Evolutionary conservation across 148 eudicot genomes (phyloP), one percentile per base, ranked within the genome.

Genomic region (Rhododendron vialii): DNA sequence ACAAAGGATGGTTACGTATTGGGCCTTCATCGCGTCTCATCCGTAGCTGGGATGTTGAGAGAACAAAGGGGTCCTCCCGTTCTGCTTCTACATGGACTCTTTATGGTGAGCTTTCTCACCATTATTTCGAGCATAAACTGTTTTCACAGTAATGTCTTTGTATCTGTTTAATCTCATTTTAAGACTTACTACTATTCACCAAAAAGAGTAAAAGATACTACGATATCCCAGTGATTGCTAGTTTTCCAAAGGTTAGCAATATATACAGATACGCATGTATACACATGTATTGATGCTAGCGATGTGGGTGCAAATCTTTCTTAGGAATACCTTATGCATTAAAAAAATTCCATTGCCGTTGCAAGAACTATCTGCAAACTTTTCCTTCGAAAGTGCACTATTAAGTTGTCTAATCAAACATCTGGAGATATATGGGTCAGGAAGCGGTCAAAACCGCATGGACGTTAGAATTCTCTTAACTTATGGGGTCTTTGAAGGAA

Each of bases 41-140:
- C 95, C 15, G 69, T 87, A 35, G 71, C 87, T 0, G 84, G 63
- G 9, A 85, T 36, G 17, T 53, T 91, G 22, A 82, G 89, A 78
- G 87, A 82, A 47, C 85, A 65, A 61, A 90, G 83, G 75, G 92
- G 92, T 38, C 90, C 91, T 79, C 98, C 99, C 0, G 93, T 97
- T 84, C 88, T 97, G 41, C 99, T 97, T 71, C 86, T 88, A 75
- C 99, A 97, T 89, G 99, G 99, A 59, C 94, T 97, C 78, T 92
- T 95, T 81, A 93, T 91, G 99, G 99, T 97, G 28, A 88, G 82
- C 43, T 33, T 43, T 22, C 51, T 51, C 24, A 15, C 82, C 2
- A 7, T 24, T 80, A 10, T 11, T 48, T 22, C 12, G 9, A 26
- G 30, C 33, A 10, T 65, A 65, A 26, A 11, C 73, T 24, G 73